A percentile compares a stretch with the other conserved stretches of the same genome.
These are phyloP conservation scores for Alternaria arbusti DNA, from an alignment of 2,329 filamentous ascomycete species.

Conservation along the genomic window DNA sequence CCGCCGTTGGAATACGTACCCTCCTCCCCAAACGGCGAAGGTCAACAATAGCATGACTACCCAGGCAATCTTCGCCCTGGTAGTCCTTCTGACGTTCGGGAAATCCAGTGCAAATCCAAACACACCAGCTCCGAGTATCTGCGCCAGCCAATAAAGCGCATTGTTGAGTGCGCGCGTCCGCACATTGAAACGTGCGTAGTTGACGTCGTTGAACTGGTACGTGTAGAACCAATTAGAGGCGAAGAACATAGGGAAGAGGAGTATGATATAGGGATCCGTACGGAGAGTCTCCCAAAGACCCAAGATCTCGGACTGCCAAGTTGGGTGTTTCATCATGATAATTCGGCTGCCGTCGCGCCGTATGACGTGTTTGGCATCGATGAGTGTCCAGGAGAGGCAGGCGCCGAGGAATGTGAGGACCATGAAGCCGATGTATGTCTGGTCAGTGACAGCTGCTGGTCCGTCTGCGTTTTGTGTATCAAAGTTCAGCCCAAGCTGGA, in stretches of 20 bases:
- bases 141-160: conserved; percentile 74
- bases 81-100: conserved; percentile 61
- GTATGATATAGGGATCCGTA: conserved; percentile 71
- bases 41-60: conserved; percentile 69
- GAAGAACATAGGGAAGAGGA: conserved; percentile 80
- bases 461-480: conserved; percentile 52
- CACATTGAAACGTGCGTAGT: conserved; percentile 70
- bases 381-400: conserved; percentile 69
- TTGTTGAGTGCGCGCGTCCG: conserved; percentile 76
- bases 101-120: conserved; percentile 73
- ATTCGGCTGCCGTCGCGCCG: conserved; percentile 76
- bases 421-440: conserved; percentile 83
- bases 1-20: conserved; percentile 72
- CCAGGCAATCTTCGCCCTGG: conserved; percentile 69
- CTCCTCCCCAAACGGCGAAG: conserved; percentile 79
- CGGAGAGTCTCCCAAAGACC: conserved; percentile 75
- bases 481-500: conserved; percentile 72
- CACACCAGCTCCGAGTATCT: conserved; percentile 74
- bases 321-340: conserved; percentile 85
- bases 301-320: conserved; percentile 76
- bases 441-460: conserved; percentile 64
- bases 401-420: conserved; percentile 78
- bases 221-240: conserved; percentile 79
- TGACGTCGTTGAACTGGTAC: conserved; percentile 77
- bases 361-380: conserved; percentile 71